Conservation (phyloP, 2,329 filamentous ascomycete species). For the Dothideomycetes sp. region DNA sequence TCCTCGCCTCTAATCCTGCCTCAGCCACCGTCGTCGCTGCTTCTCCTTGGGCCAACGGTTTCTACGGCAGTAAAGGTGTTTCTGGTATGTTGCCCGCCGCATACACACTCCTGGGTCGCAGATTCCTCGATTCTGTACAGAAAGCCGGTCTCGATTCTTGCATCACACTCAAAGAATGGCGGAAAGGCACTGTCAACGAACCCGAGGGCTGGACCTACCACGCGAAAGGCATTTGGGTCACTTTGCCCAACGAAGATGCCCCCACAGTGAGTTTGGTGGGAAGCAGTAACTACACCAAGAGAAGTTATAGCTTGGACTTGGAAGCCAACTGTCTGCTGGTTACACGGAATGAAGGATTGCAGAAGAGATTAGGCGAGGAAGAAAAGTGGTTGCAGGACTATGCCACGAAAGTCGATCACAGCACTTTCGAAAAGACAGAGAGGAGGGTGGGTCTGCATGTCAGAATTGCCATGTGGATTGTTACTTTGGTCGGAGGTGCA, state of each 20-base stretch:
- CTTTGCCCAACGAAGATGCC: slow-evolving; percentile 46
- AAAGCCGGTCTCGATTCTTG: slow-evolving; percentile 44
- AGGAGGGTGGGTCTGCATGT: slow-evolving; percentile 79
- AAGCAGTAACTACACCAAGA: slow-evolving; percentile 90
- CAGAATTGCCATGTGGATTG: slow-evolving; percentile 86
- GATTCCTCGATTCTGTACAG: slow-evolving; percentile 61
- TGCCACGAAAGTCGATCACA: slow-evolving; percentile 57
- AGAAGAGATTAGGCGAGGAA: slow-evolving; percentile 66
- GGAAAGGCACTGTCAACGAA: slow-evolving; percentile 67
- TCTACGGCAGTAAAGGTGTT: slow-evolving; percentile 79
- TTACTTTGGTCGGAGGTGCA: slow-evolving; percentile 76
- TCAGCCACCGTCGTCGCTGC: slow-evolving; percentile 83
- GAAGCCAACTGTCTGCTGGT: slow-evolving; percentile 83
- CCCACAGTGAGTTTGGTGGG: slow-evolving; percentile 78
- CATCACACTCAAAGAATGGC: slow-evolving; percentile 80
- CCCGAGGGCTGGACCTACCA: slow-evolving; percentile 94
- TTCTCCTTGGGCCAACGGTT: slow-evolving; percentile 88
- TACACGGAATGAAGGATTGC: slow-evolving; percentile 64
- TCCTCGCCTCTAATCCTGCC: slow-evolving; percentile 62
- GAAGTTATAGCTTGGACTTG: slow-evolving; percentile 84
- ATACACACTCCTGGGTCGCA: slow-evolving; percentile 78
- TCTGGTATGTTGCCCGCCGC: slow-evolving; percentile 85
- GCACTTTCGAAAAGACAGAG: slow-evolving; percentile 74
- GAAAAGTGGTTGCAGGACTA: slow-evolving; percentile 70
- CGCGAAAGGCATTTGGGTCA: slow-evolving; percentile 91